Evolutionary conservation across 768 basidiomycete species (phyloP).

Genomic region (Mycena sanguinolenta): DNA sequence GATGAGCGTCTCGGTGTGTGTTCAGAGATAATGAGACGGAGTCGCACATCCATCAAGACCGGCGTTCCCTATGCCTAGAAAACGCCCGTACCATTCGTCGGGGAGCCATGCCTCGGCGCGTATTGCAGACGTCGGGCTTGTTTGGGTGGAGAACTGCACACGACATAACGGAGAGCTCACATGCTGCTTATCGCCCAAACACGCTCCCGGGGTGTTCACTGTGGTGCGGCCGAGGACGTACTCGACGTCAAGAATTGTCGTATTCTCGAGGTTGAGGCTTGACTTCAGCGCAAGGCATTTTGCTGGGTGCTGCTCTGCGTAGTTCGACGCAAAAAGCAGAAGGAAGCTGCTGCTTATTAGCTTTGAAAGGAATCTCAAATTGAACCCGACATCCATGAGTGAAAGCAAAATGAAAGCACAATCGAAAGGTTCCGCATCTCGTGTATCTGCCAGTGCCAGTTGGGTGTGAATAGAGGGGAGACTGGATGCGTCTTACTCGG

Average conservation of each 20-base stretch:
- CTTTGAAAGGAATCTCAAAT: no score
- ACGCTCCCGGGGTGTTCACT: background rate
- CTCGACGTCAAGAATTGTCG: background rate
- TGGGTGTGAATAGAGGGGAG: no score
- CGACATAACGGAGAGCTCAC: background rate
- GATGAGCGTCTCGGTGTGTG: background rate
- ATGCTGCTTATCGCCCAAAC: background rate
- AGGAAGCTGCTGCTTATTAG: no score
- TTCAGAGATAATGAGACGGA: background rate
- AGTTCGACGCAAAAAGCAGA: no score
- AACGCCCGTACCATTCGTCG: constrained; percentile 3
- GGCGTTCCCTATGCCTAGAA: background rate
- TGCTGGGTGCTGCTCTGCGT: no score
- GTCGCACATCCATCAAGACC: background rate
- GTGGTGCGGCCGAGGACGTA: background rate
- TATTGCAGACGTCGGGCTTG: background rate
- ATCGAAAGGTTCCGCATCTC: no score
- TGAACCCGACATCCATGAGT: no score
- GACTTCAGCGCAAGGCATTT: background rate
- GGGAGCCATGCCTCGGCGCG: constrained; percentile 6
- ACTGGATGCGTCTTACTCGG: no score
- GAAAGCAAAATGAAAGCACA: no score
- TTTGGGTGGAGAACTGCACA: background rate
- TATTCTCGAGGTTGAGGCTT: background rate
- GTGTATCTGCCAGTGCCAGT: no score